A percentile compares a stretch with the other conserved stretches of the same genome.
Conservation (phyloP, 805 yeast species). For the Naumovozyma castellii region DNA sequence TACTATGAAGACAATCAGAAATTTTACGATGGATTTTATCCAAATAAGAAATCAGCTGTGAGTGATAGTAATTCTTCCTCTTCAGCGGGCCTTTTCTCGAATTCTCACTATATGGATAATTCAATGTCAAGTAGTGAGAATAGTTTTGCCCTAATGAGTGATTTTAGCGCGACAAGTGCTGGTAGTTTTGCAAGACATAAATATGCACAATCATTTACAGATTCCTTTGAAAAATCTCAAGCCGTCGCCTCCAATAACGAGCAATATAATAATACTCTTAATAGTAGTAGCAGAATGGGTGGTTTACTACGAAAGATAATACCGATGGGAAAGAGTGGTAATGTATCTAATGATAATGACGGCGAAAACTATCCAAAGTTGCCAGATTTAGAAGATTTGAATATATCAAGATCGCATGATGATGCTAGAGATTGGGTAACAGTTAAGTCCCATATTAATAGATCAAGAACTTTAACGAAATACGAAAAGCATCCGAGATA, state of each 20-base stretch:
- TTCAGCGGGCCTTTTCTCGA: slow-evolving; percentile 26
- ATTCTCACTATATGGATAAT: slow-evolving; percentile 40
- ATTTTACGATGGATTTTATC: slow-evolving; percentile 12
- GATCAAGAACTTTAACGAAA: slow-evolving; percentile 61
- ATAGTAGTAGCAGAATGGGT: slow-evolving; percentile 21
- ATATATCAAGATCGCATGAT: slow-evolving; percentile 28
- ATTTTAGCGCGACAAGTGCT: slow-evolving; percentile 82
- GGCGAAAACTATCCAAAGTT: slow-evolving; percentile 18
- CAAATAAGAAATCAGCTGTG: slow-evolving; percentile 6
- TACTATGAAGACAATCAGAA: slow-evolving; percentile 11
- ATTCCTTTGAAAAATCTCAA: slow-evolving; percentile 23
- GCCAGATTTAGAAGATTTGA: slow-evolving; percentile 22
- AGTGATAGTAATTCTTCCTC: not conserved
- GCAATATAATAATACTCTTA: slow-evolving; percentile 18
- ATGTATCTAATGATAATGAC: slow-evolving; percentile 7
- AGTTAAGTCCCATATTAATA: slow-evolving; percentile 49
- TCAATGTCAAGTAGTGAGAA: slow-evolving; percentile 36
- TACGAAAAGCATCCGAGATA: slow-evolving; percentile 65
- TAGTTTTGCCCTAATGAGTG: slow-evolving; percentile 41
- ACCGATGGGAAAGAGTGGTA: slow-evolving; percentile 19
- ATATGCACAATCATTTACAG: slow-evolving; percentile 35
- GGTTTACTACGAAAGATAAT: slow-evolving; percentile 29
- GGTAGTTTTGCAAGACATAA: slow-evolving; percentile 75
- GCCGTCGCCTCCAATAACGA: slow-evolving; percentile 7
- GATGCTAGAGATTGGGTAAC: slow-evolving; percentile 43